Percentiles rank a stretch among this genome's conserved stretches.
These are phyloP conservation scores for Gelatoporia subvermispora DNA, from an alignment of 768 basidiomycete genomes.

Conservation along the genomic window DNA sequence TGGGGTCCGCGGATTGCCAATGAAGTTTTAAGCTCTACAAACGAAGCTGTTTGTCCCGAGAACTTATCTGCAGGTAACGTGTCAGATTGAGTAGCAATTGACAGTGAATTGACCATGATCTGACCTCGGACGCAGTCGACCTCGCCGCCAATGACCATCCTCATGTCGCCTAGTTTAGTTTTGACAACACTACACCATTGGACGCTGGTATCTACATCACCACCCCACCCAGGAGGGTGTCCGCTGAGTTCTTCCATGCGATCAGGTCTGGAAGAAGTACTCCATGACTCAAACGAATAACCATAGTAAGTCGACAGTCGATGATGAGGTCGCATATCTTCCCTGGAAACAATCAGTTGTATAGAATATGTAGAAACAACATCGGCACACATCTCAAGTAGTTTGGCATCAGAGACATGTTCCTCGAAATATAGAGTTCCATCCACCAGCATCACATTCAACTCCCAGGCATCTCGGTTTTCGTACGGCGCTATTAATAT, in stretches of 20 bases:
- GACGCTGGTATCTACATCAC: constrained; percentile 80
- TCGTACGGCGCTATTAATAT: constrained; percentile 83
- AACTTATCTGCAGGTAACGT: constrained; percentile 46
- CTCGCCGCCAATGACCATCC: constrained; percentile 82
- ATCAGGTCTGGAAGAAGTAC: constrained; percentile 44
- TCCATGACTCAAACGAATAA: constrained; percentile 87
- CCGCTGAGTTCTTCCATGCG: constrained; percentile 6
- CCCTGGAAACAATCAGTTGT: constrained; percentile 34
- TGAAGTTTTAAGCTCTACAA: constrained; percentile 88
- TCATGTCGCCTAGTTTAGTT: constrained; percentile 69
- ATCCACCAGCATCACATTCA: constrained; percentile 76
- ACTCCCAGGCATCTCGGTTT: constrained; percentile 66
- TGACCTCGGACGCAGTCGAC: constrained; percentile 84
- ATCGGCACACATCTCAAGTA: constrained; percentile 60
- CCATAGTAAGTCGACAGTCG: constrained; percentile 73
- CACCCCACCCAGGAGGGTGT: constrained; percentile 56
- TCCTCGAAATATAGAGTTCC: constrained; percentile 76
- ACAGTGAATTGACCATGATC: constrained; percentile 2
- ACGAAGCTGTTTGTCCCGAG: constrained; percentile 55
- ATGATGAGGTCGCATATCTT: constrained; percentile 60
- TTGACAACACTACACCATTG: constrained; percentile 91
- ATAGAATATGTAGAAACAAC: not conserved
- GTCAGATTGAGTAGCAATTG: not conserved
- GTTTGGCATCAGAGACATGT: constrained; percentile 51
- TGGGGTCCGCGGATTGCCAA: constrained; percentile 55